These are phyloP conservation scores for Diplocarpon mali DNA, from an alignment of 2,329 filamentous ascomycete species.

Conservation along the genomic window DNA sequence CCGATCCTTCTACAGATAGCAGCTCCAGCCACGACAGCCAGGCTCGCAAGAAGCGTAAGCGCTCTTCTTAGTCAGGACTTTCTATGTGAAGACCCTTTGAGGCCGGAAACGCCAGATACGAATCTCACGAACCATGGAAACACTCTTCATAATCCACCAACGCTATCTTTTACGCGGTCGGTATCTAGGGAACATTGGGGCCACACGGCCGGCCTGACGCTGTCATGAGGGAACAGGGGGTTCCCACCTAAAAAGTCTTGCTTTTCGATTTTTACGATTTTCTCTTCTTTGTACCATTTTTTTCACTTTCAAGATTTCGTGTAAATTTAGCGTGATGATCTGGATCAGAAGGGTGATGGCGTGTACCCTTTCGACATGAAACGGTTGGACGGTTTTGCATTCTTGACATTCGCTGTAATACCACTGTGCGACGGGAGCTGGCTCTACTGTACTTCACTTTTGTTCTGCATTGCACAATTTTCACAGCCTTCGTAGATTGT, in stretches of 20 bases:
- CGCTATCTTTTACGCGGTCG: conserved; percentile 19
- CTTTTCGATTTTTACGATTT: conserved; percentile 21
- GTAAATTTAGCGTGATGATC: conserved; percentile 28
- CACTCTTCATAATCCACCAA: conserved; percentile 20
- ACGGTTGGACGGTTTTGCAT: conserved; percentile 12
- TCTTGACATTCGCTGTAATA: conserved; percentile 28
- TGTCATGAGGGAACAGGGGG: conserved; percentile 24
- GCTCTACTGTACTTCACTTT: conserved; percentile 17
- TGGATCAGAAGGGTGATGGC: conserved; percentile 13
- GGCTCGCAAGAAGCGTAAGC: conserved; percentile 69
- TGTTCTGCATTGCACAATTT: conserved; percentile 14
- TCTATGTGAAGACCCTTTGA: background rate
- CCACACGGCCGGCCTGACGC: conserved; percentile 21
- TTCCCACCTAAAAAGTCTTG: conserved; percentile 21
- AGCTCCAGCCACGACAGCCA: conserved; percentile 34
- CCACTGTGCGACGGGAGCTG: conserved; percentile 22
- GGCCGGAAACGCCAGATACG: conserved; percentile 15
- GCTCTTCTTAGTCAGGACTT: conserved; percentile 40
- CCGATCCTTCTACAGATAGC: conserved; percentile 40
- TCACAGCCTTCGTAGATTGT: conserved; percentile 14
- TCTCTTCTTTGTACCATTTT: conserved; percentile 26
- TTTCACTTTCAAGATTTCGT: conserved; percentile 22
- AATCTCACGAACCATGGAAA: conserved; percentile 22
- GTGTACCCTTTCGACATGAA: conserved; percentile 16
- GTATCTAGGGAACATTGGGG: conserved; percentile 21